Evolutionary conservation across 2,329 filamentous ascomycete species (phyloP), one percentile per base, ranked within the genome.

Genomic region (Claviceps africana): DNA sequence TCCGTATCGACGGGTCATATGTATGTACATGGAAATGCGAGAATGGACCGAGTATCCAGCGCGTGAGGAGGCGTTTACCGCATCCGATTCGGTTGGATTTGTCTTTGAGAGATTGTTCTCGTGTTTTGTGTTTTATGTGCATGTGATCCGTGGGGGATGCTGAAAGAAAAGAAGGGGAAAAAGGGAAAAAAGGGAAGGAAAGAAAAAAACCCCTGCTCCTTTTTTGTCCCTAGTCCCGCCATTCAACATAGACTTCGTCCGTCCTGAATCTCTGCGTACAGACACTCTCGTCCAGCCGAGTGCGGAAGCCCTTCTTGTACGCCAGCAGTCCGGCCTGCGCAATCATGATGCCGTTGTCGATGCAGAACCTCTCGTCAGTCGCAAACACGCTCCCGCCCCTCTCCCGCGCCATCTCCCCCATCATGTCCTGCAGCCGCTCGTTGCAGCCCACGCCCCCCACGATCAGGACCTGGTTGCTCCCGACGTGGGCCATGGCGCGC

Each of bases 341-440:
- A 71, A 98, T 98, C 93, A 98, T 98, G 64, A 98, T 97, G 48
- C 93, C 93, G 62, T 98, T 98, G 69, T 98, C 93, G 60, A 98
- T 98, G 66, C 93, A 98, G 67, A 95, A 98, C 46, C 93, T 77
- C 73, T 98, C 93, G 65, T 98, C 93, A 0, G 91, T 97, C 25
- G 93, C 90, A 70, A 86, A 96, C 3, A 97, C 88, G 61, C 82
- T 90, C 4, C 93, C 93, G 51, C 89, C 88, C 39, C 93, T 75
- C 66, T 95, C 90, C 45, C 74, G 75, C 17, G 90, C 91, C 93
- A 98, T 98, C 47, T 85, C 75, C 17, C 88, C 90, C 93, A 98
- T 98, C 93, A 98, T 98, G 62, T 95, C 82, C 72, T 98, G 93
- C 59, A 98, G 66, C 4, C 93, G 79, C 71, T 95, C 85, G 65